phyloP scores from a whole-genome alignment of 2,329 filamentous ascomycete genomes.

The Aurifilum marmelostoma region DNA sequence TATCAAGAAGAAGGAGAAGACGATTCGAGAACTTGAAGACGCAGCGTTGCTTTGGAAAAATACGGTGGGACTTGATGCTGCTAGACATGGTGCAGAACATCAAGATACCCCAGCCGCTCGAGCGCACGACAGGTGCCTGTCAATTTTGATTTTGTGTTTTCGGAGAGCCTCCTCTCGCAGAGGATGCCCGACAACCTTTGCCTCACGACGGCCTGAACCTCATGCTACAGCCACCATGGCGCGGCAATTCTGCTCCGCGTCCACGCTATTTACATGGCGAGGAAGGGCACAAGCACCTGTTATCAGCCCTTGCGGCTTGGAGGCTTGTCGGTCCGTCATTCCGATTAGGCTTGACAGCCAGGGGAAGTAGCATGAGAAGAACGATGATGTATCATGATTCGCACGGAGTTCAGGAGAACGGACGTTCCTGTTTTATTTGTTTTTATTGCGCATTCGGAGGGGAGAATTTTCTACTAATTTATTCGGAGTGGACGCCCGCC shows the following conservation, averaged over 20 bases:
- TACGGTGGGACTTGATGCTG: neutral
- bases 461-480: conserved; percentile 7
- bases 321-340: conserved; percentile 18
- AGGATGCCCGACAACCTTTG: neutral
- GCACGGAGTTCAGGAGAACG: conserved; percentile 25
- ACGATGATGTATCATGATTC: conserved; percentile 28
- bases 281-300: neutral
- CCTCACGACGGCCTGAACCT: neutral
- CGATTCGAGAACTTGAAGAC: neutral
- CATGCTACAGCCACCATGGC: neutral
- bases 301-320: neutral
- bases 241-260: neutral
- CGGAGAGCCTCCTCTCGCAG: neutral
- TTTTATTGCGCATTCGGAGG: neutral
- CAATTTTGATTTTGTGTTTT: neutral
- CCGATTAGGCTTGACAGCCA: conserved; percentile 8
- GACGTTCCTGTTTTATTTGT: conserved; percentile 4
- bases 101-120: neutral
- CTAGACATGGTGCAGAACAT: neutral
- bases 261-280: neutral
- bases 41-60: neutral
- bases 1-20: neutral
- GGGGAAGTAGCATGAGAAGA: conserved; percentile 21
- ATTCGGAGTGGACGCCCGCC: conserved; percentile 1
- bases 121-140: neutral